Evolutionary conservation across 495 filamentous ascomycete genomes (phyloP), one percentile per base, ranked within the genome.

Genomic region (Filosporella fistucella): DNA sequence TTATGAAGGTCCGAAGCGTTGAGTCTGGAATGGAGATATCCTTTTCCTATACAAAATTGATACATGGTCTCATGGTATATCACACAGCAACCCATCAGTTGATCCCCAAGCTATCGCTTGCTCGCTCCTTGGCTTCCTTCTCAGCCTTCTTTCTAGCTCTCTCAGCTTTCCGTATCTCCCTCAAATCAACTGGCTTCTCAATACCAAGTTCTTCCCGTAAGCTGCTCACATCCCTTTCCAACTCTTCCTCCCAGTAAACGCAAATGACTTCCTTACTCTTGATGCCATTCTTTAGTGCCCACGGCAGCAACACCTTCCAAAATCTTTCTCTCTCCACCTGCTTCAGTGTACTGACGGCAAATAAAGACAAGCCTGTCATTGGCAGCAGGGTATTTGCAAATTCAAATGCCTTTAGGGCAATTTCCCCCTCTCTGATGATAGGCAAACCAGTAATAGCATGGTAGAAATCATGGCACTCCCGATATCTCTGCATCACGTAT

Each of bases 391-490:
- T 96, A 62, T 98, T 97, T 32, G 90, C 77, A 62, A 96, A 97
- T 71, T 97, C 91, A 54, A 97, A 93, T 4, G 90, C 88, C 71
- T 97, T 97, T 45, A 97, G 76, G 45, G 91, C 90, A 9, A 97
- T 72, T 69, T 97, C 94, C 16, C 94, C 93, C 68, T 98, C 94
- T 2, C 88, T 74, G 38, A 96, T 82, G n/a, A 89, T 78, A 0
- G 94, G 93, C 25, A 98, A 70, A 0, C 93, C 93, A 11, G 90
- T 96, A 26, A 98, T 70, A 0, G 94, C 93, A 66, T 98, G 93
- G 71, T 95, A 97, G 74, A 98, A 97, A 62, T 98, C 93, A 65
- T 98, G 93, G 58, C 86, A 93, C 66, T 98, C 94, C 38, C 93
- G 81, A 67, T 98, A 98, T 23, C 93, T 82, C 76, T 97, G 93